Evolutionary conservation across 257 asterid species (phyloP), one percentile per base, ranked within the genome.

Genomic region (Datura wrightii): DNA sequence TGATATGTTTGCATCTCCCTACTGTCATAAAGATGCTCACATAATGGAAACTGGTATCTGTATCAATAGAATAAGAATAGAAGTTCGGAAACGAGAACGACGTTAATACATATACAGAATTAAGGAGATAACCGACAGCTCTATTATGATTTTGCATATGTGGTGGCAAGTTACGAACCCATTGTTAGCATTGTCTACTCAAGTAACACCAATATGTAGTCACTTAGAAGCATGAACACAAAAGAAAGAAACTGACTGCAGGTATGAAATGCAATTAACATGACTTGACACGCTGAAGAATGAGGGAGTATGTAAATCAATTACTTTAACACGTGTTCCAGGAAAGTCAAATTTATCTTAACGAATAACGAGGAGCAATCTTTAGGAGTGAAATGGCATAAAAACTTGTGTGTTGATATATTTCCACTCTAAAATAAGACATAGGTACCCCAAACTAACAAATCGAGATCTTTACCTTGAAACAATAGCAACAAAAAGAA

Each of bases 401-500:
- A 11, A 11, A 63, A 5, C n/a, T 34, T 34, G n/a, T 13, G 18
- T 8, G 5, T 11, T 65, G 72, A 65, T 63, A 65, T 65, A 11
- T 13, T 11, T 5, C 9, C n/a, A 63, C 59, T 80, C 15, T 7
- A 60, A 31, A 46, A 41, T 8, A 52, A 15, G 59, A 66, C 85
- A 84, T 54, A 46, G 46, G 16, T 50, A 48, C 50, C 14, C 54
- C 84, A n/a, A 48, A 56, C 56, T 42, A 82, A 36, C 19, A 63
- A 55, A 46, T 67, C 15, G 16, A 67, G 66, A 84, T 44, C 8
- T 46, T 85, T 83, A 93, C 99, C 99, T 89, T 93, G 96, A 85
- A 92, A 89, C 18, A 94, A 83, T 70, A 96, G 86, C 83, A 93
- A 89, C 14, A 90, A 63, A 84, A 92, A 96, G 85, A 96, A 92